Evolutionary conservation across 208 protist genomes (phyloP).

Genomic region (Acanthamoeba royreba): DNA sequence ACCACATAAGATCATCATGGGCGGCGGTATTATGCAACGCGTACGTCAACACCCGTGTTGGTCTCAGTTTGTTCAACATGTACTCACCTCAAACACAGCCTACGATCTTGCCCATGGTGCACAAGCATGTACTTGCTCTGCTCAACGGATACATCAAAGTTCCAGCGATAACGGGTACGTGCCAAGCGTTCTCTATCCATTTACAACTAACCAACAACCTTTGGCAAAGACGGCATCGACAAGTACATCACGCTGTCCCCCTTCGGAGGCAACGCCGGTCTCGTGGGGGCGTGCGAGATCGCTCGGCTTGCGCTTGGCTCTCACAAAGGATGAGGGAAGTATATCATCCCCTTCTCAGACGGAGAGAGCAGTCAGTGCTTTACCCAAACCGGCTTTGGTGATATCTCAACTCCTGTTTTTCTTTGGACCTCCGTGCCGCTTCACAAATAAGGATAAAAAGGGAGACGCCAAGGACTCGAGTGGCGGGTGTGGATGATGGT

Average conservation of each 20-base stretch:
- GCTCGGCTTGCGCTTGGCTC: conserved; percentile 20
- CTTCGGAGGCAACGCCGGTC: conserved; percentile 57
- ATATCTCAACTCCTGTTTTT: too few relatives aligned
- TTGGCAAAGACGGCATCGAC: conserved; percentile 44
- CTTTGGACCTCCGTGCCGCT: too few relatives aligned
- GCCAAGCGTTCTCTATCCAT: too few relatives aligned
- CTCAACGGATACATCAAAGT: conserved; percentile 74
- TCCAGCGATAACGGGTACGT: conserved; percentile 10
- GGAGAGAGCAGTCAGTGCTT: too few relatives aligned
- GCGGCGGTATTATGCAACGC: conserved; percentile 76
- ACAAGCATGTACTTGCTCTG: not conserved
- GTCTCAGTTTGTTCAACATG: too few relatives aligned
- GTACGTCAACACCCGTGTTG: conserved; percentile 47
- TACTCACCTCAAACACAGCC: not conserved
- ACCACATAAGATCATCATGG: conserved; percentile 74
- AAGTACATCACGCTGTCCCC: conserved; percentile 71
- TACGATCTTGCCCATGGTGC: not conserved
- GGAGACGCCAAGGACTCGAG: too few relatives aligned
- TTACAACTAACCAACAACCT: too few relatives aligned
- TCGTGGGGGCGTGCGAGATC: conserved; percentile 63
- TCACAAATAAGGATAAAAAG: too few relatives aligned
- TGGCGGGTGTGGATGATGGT: too few relatives aligned
- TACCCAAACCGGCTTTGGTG: too few relatives aligned
- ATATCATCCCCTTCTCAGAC: too few relatives aligned
- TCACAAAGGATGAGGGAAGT: too few relatives aligned